These are phyloP conservation scores for Aspergillus candidus DNA, from an alignment of 2,329 filamentous ascomycete species.

Conservation along the genomic window DNA sequence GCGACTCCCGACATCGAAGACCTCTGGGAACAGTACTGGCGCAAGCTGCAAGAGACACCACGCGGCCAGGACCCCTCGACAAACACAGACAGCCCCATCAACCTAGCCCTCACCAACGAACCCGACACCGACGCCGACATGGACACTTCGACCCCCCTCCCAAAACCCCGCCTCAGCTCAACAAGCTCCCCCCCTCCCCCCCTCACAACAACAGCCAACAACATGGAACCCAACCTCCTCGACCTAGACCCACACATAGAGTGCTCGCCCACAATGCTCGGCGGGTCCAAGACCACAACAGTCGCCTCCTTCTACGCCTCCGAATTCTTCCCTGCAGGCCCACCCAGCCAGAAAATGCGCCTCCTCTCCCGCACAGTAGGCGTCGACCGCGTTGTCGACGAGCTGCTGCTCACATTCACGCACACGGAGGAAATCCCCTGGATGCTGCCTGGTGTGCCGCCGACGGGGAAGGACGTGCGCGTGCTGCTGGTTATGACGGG, in stretches of 20 bases:
- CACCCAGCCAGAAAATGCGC: conserved; percentile 43
- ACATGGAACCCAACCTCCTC: too few species aligned
- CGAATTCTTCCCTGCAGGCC: conserved; percentile 47
- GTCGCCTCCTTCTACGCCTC: conserved; percentile 47
- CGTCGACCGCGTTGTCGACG: conserved; percentile 52
- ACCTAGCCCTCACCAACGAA: too few species aligned
- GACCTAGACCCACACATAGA: too few species aligned
- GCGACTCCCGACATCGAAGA: conserved; percentile 30
- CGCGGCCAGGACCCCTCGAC: conserved; percentile 3
- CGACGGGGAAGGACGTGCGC: conserved; percentile 50
- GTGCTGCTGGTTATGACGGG: conserved; percentile 50
- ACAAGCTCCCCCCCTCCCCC: too few species aligned
- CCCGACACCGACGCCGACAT: too few species aligned
- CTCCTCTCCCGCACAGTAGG: conserved; percentile 53
- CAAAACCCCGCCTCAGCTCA: too few species aligned
- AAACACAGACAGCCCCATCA: too few species aligned
- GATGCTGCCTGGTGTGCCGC: conserved; percentile 50
- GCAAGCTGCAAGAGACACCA: conserved; percentile 15
- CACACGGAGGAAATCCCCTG: conserved; percentile 51
- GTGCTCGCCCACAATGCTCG: conserved; percentile 24
- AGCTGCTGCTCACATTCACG: conserved; percentile 50
- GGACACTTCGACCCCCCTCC: too few species aligned
- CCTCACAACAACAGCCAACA: too few species aligned
- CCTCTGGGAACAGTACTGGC: conserved; percentile 35
- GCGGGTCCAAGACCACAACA: conserved; percentile 23